Percentiles rank a stretch among this genome's conserved stretches.
phyloP scores from a whole-genome alignment of 495 filamentous ascomycete species.

The Aspergillus incahuasiensis region DNA sequence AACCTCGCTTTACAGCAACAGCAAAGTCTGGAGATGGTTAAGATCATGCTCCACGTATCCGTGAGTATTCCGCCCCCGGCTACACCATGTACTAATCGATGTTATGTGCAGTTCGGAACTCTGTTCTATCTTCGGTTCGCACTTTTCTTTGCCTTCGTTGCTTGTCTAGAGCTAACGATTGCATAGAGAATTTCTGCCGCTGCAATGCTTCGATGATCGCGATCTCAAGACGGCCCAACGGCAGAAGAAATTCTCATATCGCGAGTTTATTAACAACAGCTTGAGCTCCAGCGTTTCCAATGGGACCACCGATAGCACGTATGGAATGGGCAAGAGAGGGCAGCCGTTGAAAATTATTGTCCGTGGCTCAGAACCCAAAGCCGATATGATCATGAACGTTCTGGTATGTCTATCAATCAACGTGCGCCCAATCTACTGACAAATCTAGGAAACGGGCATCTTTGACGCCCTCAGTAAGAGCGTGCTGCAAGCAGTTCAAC shows the following conservation, averaged over 20 bases:
- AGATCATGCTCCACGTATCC: slow-evolving; percentile 43
- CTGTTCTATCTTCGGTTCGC: slow-evolving; percentile 31
- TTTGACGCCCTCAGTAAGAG: slow-evolving; percentile 40
- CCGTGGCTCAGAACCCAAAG: slow-evolving; percentile 29
- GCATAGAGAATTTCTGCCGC: slow-evolving; percentile 32
- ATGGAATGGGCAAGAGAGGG: slow-evolving; percentile 20
- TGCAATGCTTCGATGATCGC: slow-evolving; percentile 27
- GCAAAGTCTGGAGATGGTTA: slow-evolving; percentile 47
- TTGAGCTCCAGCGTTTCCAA: not conserved
- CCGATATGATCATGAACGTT: slow-evolving; percentile 40
- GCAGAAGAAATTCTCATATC: slow-evolving; percentile 22
- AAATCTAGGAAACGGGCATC: slow-evolving; percentile 39
- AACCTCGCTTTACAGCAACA: slow-evolving; percentile 23
- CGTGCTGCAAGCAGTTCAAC: slow-evolving; percentile 39
- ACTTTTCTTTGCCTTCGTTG: not conserved
- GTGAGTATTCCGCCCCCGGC: slow-evolving; percentile 19
- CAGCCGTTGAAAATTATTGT: slow-evolving; percentile 32
- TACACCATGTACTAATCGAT: not conserved
- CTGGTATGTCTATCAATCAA: slow-evolving; percentile 26
- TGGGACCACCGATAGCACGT: slow-evolving; percentile 6
- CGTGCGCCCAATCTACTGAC: not conserved
- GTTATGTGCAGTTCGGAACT: slow-evolving; percentile 22
- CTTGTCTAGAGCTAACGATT: not conserved
- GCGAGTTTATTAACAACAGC: slow-evolving; percentile 23
- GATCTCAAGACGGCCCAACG: slow-evolving; percentile 22